Evolutionary conservation across 768 basidiomycete genomes (phyloP).

Genomic region (Xerocomellus chrysenteron): DNA sequence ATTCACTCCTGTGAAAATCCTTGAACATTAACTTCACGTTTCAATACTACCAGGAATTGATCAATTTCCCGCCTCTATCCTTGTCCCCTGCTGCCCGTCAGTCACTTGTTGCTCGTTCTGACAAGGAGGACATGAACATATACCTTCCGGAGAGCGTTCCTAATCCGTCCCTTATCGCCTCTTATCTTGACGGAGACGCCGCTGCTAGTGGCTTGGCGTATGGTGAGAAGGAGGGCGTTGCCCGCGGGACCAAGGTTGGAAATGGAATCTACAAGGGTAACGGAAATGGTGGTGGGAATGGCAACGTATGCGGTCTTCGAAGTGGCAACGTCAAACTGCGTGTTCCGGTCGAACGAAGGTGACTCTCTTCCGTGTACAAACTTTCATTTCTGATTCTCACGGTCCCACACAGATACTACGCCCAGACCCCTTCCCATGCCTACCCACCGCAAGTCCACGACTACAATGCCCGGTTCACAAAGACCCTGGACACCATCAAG

Average conservation of each 20-base stretch:
- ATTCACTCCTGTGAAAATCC: background rate
- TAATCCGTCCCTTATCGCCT: constrained; percentile 14
- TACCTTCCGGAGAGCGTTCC: constrained; percentile 15
- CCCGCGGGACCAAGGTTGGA: constrained; percentile 9
- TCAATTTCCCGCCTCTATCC: constrained; percentile 12
- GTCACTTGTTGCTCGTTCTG: constrained; percentile 8
- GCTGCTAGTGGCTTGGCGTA: constrained; percentile 6
- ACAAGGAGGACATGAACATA: constrained; percentile 16
- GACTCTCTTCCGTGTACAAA: background rate
- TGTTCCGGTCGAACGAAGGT: constrained; percentile 20
- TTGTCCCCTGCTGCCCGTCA: constrained; percentile 14
- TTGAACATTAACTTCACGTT: background rate
- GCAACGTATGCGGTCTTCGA: constrained; percentile 12
- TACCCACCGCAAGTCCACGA: constrained; percentile 95
- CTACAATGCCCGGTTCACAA: constrained; percentile 90
- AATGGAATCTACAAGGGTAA: constrained; percentile 16
- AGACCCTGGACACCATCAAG: constrained; percentile 84
- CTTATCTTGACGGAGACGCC: constrained; percentile 32
- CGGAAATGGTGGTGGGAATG: constrained; percentile 24
- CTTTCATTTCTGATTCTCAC: constrained; percentile 4
- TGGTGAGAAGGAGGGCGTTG: constrained; percentile 16
- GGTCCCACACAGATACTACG: constrained; percentile 67
- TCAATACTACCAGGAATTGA: constrained; percentile 8
- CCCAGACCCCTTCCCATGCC: constrained; percentile 60
- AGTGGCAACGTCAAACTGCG: constrained; percentile 16